Conservation (phyloP, 306 rosid species). For the Dicorynia guianensis region DNA sequence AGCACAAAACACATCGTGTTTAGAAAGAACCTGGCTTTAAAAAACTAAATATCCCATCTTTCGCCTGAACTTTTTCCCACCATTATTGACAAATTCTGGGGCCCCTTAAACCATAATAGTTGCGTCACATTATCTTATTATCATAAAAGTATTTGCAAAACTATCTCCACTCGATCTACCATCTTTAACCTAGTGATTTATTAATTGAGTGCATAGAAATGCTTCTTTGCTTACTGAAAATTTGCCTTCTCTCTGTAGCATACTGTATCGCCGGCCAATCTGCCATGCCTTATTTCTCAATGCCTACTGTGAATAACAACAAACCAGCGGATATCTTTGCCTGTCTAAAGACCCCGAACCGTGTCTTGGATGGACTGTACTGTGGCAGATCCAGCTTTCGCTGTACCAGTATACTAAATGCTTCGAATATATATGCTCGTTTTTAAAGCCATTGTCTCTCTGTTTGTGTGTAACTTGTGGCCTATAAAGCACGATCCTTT, state of each 20-base stretch:
- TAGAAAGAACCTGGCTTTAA: background rate
- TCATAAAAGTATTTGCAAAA: constrained; percentile 28
- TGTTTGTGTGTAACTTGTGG: constrained; percentile 13
- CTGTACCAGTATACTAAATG: constrained; percentile 17
- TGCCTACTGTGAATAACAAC: constrained; percentile 28
- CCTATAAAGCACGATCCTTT: constrained; percentile 27
- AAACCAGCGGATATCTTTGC: constrained; percentile 29
- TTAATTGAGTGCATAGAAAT: constrained; percentile 19
- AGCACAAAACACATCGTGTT: constrained; percentile 34
- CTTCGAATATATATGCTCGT: background rate
- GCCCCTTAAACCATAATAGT: constrained; percentile 26
- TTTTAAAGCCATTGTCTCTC: constrained; percentile 1
- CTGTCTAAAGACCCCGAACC: background rate
- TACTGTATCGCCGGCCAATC: background rate
- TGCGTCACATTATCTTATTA: constrained; percentile 25
- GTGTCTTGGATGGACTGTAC: constrained; percentile 43
- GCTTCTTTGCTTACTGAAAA: constrained; percentile 25
- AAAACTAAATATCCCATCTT: constrained; percentile 28
- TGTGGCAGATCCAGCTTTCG: constrained; percentile 25
- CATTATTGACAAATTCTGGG: constrained; percentile 36
- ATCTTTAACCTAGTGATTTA: constrained; percentile 27
- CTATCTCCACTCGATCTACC: constrained; percentile 32
- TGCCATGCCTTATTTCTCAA: too few relatives aligned
- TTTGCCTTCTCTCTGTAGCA: background rate
- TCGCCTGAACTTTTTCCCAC: constrained; percentile 35